Conservation (phyloP, 768 basidiomycete species). For the Calocybe indica region DNA sequence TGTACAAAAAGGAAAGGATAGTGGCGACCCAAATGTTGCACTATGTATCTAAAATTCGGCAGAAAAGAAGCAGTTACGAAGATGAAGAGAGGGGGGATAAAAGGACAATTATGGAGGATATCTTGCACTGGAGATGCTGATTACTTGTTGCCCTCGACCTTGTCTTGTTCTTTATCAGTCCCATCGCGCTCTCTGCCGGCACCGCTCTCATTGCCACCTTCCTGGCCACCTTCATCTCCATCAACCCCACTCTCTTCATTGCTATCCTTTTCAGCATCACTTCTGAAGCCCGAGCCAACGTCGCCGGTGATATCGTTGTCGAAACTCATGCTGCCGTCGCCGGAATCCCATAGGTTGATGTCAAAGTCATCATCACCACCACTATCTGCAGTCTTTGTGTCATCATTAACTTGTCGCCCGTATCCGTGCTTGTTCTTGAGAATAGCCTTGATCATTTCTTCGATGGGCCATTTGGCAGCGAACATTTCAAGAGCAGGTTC, state of each 20-base stretch:
- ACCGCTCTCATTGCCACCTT: not conserved
- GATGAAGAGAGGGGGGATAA: no score
- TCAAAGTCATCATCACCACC: not conserved
- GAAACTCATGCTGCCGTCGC: not conserved
- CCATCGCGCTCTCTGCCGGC: no score
- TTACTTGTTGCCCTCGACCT: no score
- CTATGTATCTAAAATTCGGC: no score
- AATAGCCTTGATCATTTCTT: not conserved
- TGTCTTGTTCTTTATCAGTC: no score
- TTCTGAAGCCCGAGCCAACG: not conserved
- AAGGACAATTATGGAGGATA: no score
- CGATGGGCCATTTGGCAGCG: not conserved
- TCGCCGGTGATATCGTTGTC: not conserved
- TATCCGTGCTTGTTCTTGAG: not conserved
- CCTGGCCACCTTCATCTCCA: not conserved
- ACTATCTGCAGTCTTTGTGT: not conserved
- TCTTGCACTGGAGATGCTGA: no score
- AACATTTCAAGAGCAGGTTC: not conserved
- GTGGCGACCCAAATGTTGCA: no score
- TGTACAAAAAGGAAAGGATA: no score
- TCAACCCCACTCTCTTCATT: not conserved
- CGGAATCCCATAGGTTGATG: not conserved
- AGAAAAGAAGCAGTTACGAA: no score
- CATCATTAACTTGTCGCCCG: not conserved
- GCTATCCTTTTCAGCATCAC: not conserved